Evolutionary conservation across 768 basidiomycete genomes (phyloP).

Genomic region (Tylopilus felleus): DNA sequence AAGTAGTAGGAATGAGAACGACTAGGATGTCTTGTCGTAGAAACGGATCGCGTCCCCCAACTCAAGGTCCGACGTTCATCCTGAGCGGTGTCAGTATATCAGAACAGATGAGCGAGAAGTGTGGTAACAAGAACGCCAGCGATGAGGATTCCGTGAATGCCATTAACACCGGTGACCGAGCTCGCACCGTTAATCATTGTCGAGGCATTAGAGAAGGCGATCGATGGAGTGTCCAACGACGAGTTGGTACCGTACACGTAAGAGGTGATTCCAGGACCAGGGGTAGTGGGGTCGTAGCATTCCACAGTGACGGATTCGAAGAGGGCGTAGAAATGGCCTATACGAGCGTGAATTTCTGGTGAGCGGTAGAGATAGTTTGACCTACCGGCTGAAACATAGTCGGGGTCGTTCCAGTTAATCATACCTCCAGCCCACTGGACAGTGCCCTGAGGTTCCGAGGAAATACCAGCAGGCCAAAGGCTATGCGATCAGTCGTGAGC

Average conservation of each 20-base stretch:
- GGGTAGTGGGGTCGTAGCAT: constrained; percentile 51
- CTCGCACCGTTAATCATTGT: constrained; percentile 46
- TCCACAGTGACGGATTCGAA: constrained; percentile 60
- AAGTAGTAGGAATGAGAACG: neutral
- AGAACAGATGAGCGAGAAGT: constrained; percentile 21
- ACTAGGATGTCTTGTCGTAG: neutral
- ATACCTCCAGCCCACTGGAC: constrained; percentile 78
- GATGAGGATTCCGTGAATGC: constrained; percentile 12
- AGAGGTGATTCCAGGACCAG: constrained; percentile 49
- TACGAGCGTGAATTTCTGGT: neutral
- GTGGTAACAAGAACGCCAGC: constrained; percentile 10
- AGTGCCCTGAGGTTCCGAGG: constrained; percentile 58
- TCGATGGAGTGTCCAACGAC: constrained; percentile 47
- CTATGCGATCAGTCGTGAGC: constrained; percentile 27
- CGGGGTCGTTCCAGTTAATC: constrained; percentile 79
- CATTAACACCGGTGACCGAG: constrained; percentile 4
- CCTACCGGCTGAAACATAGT: constrained; percentile 64
- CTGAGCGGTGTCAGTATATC: constrained; percentile 5
- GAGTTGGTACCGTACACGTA: constrained; percentile 63
- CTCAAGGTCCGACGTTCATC: neutral
- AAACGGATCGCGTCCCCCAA: neutral
- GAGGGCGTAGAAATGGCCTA: constrained; percentile 69
- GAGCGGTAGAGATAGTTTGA: neutral
- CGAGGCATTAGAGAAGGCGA: constrained; percentile 58
- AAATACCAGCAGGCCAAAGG: constrained; percentile 81